Base-by-base conservation (phyloP, 208 protist genomes). In the Novymonas esmeraldas region DNA sequence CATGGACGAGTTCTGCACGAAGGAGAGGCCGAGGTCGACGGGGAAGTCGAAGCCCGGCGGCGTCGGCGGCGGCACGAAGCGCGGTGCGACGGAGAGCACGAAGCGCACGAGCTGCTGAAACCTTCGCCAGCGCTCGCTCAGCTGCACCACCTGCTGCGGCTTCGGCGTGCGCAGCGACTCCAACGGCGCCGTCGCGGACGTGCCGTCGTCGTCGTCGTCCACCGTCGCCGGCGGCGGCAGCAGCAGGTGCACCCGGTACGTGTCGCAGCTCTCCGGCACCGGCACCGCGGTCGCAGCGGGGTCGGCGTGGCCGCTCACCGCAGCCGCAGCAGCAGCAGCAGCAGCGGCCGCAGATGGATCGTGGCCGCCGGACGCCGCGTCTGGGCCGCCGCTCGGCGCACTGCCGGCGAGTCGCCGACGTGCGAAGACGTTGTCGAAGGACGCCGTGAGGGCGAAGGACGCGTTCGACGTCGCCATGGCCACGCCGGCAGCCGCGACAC, bases 51-150 rank as follows among this genome's bases (percentile, higher is more conserved):
- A 59, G 9, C 66, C 70, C 2, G 51, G 51, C 34, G 78, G 73
- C 54, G 70, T 64, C 38, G 64, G n/a, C 28, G 73, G 81, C 41
- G 73, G 73, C 41, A 62, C 69, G 50, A 88, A 84, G 44, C 78
- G 74, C 42, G 78, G 78, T 0, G 72, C 76, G 16, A 89, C 62
- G 29, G 82, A 84, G 7, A 69, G 57, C 13, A 84, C 67, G 31
- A 85, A 79, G 36, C 58, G 69, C 26, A 76, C 70, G 20, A 89
- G 72, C 42, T 89, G 69, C 61, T 78, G 52, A 67, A 85, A 89
- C 4, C 74, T 56, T 42, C 60, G 22, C 76, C 76, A 82, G 16
- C 56, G 60, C 28, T 73, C 68, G 36, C 52, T 75, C 34, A 78
- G 57, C 58, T 82, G 72, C 31, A 72, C 74, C 1, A 73, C 75